Evolutionary conservation across 768 basidiomycete genomes (phyloP), one percentile per base, ranked within the genome.

Genomic region (Leccinum incarnatum): DNA sequence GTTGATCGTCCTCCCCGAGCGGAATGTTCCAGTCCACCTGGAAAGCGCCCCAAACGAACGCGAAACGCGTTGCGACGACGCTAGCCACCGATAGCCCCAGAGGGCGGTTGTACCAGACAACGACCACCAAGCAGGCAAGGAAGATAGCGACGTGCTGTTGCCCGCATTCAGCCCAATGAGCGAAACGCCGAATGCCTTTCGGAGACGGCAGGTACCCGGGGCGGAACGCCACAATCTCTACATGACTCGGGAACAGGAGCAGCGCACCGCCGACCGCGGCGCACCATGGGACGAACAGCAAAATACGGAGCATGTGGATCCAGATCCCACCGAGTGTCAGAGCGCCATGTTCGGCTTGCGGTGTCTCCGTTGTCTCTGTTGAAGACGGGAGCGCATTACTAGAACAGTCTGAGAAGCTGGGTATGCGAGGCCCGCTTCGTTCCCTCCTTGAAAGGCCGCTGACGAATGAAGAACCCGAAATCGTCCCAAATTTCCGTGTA

Each of bases 251-350:
- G 49, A 65, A 69, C 27, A 76, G 58, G 21, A 74, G 56, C 50
- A 76, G 57, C 32, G 69, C 58, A 11, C 69, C 72, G 34, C 75
- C 75, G 37, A 76, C 76, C 25, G 65, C 62, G 32, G 65, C 59
- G 51, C 74, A 76, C 75, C 75, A 76, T 2, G 75, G 75, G 17
- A 74, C 21, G 63, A 76, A 76, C 50, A 71, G 27, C 36, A 67
- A 51, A 34, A 60, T 8, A 2, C 67, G 70, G 19, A 73, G 47
- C 1, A 60, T 1, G 15, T 52, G 9, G 29, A 45, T 4, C 23
- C 53, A 21, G 51, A 58, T 53, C 34, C 4, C 51, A 7, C 25
- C 0, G 25, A 53, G 48, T 3, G 47, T 48, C 34, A 12, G n/a
- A 25, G 32, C 40, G 4, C 19, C 15, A 10, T 2, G 36, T 23